phyloP scores from a whole-genome alignment of 176 grass and related monocot species.

The Oryza meridionalis region DNA sequence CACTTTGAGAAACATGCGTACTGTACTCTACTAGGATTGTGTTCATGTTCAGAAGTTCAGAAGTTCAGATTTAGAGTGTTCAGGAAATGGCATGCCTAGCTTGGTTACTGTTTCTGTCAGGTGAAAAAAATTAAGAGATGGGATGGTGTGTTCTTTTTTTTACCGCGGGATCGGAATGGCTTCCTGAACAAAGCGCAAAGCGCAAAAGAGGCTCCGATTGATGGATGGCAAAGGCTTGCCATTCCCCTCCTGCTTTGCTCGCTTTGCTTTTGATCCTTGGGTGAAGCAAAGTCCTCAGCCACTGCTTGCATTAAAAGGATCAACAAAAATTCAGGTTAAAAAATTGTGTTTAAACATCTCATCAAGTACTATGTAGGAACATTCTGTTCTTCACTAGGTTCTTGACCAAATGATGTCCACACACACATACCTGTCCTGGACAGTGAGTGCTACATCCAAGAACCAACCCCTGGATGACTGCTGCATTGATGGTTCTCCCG shows the following conservation, averaged over 20 bases:
- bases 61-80: background rate
- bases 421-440: constrained; percentile 68
- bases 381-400: background rate
- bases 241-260: constrained; percentile 61
- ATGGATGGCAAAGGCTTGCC: constrained; percentile 69
- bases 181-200: constrained; percentile 93
- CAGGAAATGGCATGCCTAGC: background rate
- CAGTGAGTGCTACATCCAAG: constrained; percentile 79
- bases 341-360: constrained; percentile 1
- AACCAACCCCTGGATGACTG: constrained; percentile 75
- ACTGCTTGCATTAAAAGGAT: constrained; percentile 53
- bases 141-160: constrained; percentile 6
- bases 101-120: background rate
- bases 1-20: constrained; percentile 52
- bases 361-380: constrained; percentile 26
- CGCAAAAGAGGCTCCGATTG: constrained; percentile 80
- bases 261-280: constrained; percentile 70
- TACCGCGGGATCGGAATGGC: constrained; percentile 96
- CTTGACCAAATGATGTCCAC: constrained; percentile 46
- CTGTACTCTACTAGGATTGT: background rate
- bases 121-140: background rate
- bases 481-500: constrained; percentile 71
- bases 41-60: background rate
- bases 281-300: constrained; percentile 77
- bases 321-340: background rate